Conservation (phyloP, 441 rosid genomes). For the Erodium texanum region DNA sequence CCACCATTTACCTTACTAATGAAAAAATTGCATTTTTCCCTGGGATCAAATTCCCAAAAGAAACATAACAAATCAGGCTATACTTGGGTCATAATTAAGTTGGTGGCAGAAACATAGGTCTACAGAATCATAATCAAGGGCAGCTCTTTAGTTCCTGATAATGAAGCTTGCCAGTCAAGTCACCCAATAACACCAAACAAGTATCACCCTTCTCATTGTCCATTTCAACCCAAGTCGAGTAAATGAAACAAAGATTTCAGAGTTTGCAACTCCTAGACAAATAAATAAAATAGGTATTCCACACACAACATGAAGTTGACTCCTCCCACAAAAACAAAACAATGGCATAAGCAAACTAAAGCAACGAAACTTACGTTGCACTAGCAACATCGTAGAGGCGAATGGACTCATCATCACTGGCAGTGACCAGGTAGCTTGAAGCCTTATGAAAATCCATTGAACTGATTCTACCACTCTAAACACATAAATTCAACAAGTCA, state of each 20-base stretch:
- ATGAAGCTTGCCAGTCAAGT: not conserved
- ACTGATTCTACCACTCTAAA: slow-evolving; percentile 75
- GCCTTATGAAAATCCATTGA: slow-evolving; percentile 85
- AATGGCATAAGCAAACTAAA: not conserved
- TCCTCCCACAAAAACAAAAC: not conserved
- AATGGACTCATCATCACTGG: slow-evolving; percentile 89
- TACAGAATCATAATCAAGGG: not conserved
- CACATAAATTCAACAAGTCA: not conserved
- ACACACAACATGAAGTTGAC: not conserved
- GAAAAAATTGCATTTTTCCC: not conserved
- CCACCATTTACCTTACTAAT: not conserved
- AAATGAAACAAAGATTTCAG: not conserved
- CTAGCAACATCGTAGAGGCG: slow-evolving; percentile 79
- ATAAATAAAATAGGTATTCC: too few relatives aligned
- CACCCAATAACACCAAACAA: not conserved
- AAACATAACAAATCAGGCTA: not conserved
- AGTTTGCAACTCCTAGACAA: not conserved
- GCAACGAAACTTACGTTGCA: slow-evolving; percentile 48
- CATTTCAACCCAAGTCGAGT: not conserved
- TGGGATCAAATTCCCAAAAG: not conserved
- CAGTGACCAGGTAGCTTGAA: slow-evolving; percentile 74
- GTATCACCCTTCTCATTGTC: too few relatives aligned
- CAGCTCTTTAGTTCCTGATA: not conserved
- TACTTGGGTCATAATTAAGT: not conserved
- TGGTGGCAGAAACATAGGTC: not conserved